Conservation (phyloP, 2,329 filamentous ascomycete genomes). For the Cladosporium sp. region DNA sequence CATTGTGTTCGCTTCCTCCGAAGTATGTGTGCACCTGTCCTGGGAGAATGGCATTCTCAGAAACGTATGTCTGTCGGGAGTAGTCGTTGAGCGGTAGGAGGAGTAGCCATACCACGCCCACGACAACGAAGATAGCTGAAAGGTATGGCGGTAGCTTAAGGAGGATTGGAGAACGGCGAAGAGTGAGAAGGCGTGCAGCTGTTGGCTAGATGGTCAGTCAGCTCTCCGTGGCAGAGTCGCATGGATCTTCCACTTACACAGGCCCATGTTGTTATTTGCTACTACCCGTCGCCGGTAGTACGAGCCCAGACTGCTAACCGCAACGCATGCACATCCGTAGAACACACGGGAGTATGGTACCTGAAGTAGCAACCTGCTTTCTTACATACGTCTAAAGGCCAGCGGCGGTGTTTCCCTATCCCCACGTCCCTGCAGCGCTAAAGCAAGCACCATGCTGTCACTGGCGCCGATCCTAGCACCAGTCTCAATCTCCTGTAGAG, state of each 20-base stretch:
- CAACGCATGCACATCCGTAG: background rate
- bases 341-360: background rate
- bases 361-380: background rate
- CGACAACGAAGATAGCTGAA: slow-evolving; percentile 77
- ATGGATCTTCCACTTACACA: slow-evolving; percentile 26
- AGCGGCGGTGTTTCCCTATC: slow-evolving; percentile 5
- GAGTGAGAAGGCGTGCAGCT: slow-evolving; percentile 59
- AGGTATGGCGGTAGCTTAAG: slow-evolving; percentile 84
- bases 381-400: background rate
- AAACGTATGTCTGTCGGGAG: slow-evolving; percentile 91
- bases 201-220: slow-evolving; percentile 22
- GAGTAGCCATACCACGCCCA: slow-evolving; percentile 87
- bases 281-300: slow-evolving; percentile 1
- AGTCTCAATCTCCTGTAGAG: slow-evolving; percentile 13
- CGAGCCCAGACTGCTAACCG: background rate
- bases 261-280: slow-evolving; percentile 27
- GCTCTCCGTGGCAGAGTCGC: slow-evolving; percentile 16
- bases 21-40: slow-evolving; percentile 99
- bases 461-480: slow-evolving; percentile 6
- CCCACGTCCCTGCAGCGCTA: slow-evolving; percentile 15
- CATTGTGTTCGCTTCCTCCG: slow-evolving; percentile 89
- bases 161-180: slow-evolving; percentile 78
- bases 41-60: slow-evolving; percentile 91
- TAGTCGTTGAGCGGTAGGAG: slow-evolving; percentile 88
- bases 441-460: slow-evolving; percentile 7